phyloP scores from a whole-genome alignment of 768 basidiomycete species.

The Dendrothele bispora region DNA sequence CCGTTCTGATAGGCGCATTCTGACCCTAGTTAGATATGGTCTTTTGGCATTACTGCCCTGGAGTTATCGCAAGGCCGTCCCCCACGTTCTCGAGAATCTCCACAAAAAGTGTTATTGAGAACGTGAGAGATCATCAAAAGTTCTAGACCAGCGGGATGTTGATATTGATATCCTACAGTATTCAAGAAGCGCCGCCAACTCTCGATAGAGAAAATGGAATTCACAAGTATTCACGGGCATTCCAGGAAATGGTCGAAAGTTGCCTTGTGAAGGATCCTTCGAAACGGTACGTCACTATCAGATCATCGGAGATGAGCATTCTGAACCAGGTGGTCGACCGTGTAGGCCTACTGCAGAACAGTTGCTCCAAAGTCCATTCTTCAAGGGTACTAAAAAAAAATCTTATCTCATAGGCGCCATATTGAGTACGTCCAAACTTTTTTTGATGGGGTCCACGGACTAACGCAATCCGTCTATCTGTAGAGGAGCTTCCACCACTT shows the following conservation, averaged over 20 bases:
- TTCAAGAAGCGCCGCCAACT: conserved; percentile 76
- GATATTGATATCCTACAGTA: conserved; percentile 36
- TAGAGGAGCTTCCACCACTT: conserved; percentile 72
- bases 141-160: not conserved
- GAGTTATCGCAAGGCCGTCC: conserved; percentile 87
- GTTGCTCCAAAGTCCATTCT: conserved; percentile 77
- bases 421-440: conserved; percentile 46
- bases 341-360: conserved; percentile 73
- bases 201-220: conserved; percentile 72
- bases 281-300: conserved; percentile 47
- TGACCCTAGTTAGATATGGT: too few species aligned
- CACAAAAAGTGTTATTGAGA: conserved; percentile 72
- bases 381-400: conserved; percentile 78
- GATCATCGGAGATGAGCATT: not conserved
- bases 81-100: conserved; percentile 76
- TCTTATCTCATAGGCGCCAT: conserved; percentile 76
- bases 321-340: not conserved
- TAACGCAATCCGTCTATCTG: conserved; percentile 1
- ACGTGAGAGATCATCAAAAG: conserved; percentile 53
- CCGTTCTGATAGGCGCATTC: too few species aligned
- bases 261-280: conserved; percentile 87
- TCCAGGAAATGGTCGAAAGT: conserved; percentile 80
- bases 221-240: conserved; percentile 74
- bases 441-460: too few species aligned
- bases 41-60: conserved; percentile 92